Evolutionary conservation across 192 early-diverging fungal species (phyloP), one percentile per base, ranked within the genome.

Genomic region (Coemansia sp.): DNA sequence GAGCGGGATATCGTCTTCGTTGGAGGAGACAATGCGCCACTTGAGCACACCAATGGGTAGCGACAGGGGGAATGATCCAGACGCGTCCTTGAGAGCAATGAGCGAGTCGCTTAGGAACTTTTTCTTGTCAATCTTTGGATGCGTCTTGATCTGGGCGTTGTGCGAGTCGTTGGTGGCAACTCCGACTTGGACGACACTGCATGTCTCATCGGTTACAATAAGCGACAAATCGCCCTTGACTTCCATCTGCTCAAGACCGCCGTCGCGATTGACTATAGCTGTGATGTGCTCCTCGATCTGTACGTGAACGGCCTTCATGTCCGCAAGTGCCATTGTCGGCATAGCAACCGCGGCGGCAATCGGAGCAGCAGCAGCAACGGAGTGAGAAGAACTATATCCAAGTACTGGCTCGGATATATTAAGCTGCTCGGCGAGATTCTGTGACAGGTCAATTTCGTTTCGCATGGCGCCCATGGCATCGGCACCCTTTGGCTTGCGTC

Each of bases 111-210:
- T 85, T 35, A 87, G 86, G 84, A 93, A 99, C 30, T 90, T 78
- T 30, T 78, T 84, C 78, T 97, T 99, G 85, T 99, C 96, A 11
- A 99, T 92, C 69, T 99, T 94, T 20, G 97, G 97, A 73, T 99
- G 97, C 11, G 97, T 99, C 91, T 97, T 94, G 73, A 97, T 91
- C 65, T 97, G 95, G 43, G 94, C 85, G 68, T 73, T 82, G 38
- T 82, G 68, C 52, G 90, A 88, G 47, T 87, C 89, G 30, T 80
- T 71, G 49, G 85, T 84, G 13, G 70, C 59, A 13, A 99, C 69
- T 3, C 78, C 64, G 11, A 98, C 72, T 40, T 87, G 88, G 15
- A 97, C 76, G 45, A 82, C 85, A 39, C 86, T 79, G 40, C 74
- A 80, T 32, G 71, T 64, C 30, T 91, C 80, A 62, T 96, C 92